These are phyloP conservation scores for Peronospora farinosa DNA, from an alignment of 352 stramenopile species.

Conservation along the genomic window DNA sequence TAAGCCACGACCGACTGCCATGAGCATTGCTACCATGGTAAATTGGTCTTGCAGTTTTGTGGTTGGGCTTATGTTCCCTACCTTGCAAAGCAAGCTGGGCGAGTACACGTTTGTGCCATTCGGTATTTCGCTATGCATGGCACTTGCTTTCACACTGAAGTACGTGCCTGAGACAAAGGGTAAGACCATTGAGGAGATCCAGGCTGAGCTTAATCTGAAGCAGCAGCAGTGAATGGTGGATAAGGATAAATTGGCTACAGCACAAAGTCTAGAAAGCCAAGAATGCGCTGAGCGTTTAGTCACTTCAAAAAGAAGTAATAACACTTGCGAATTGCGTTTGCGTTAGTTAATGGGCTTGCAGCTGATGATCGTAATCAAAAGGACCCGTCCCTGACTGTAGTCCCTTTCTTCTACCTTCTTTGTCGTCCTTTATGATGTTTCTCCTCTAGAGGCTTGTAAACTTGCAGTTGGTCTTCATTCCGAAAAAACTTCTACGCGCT, in stretches of 20 bases:
- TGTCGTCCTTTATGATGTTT: neutral
- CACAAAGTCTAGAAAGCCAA: constrained; percentile 10
- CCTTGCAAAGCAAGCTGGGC: constrained; percentile 77
- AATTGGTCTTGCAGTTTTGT: constrained; percentile 96
- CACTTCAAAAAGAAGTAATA: neutral
- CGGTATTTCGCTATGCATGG: constrained; percentile 62
- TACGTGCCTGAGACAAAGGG: constrained; percentile 90
- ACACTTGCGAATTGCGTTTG: neutral
- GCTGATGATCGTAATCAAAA: neutral
- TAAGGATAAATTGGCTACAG: constrained; percentile 10
- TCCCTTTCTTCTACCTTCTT: no score
- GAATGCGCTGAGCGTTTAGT: neutral
- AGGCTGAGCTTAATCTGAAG: constrained; percentile 43
- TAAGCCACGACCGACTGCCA: constrained; percentile 88
- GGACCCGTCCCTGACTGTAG: neutral
- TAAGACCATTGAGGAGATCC: constrained; percentile 71
- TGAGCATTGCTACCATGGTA: constrained; percentile 89
- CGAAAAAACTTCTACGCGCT: neutral
- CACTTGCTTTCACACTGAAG: constrained; percentile 72
- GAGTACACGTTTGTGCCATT: constrained; percentile 90
- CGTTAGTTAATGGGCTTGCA: no score
- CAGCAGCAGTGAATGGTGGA: constrained; percentile 20
- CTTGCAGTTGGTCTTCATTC: neutral
- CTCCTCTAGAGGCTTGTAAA: neutral
- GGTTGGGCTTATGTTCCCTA: constrained; percentile 90